phyloP scores from a whole-genome alignment of 225 moss, liverwort and hornwort species.

The Asterella californica region DNA sequence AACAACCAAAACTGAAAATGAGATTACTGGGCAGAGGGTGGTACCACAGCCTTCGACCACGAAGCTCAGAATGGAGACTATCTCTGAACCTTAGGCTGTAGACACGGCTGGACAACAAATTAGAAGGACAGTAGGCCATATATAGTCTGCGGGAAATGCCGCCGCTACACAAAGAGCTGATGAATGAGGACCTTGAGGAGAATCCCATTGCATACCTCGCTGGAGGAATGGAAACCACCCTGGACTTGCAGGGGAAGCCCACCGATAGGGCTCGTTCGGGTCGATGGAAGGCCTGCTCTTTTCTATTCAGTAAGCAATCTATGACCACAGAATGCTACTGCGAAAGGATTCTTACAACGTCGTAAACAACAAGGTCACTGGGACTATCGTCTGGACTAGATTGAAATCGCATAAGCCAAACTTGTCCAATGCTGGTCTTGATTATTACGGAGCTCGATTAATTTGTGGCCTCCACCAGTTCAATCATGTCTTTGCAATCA shows the following conservation, averaged over 20 bases:
- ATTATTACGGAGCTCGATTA: background rate
- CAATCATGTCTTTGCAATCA: background rate
- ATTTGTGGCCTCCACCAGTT: background rate
- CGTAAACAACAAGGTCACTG: background rate
- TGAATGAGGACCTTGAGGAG: slow-evolving; percentile 20
- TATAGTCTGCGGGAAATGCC: slow-evolving; percentile 5
- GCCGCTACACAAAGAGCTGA: slow-evolving; percentile 18
- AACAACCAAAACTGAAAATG: background rate
- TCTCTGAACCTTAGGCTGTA: background rate
- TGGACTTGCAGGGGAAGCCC: slow-evolving; percentile 24
- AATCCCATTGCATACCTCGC: slow-evolving; percentile 10
- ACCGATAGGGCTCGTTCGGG: slow-evolving; percentile 16
- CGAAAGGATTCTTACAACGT: background rate
- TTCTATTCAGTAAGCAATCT: slow-evolving; percentile 2
- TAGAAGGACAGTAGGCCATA: background rate
- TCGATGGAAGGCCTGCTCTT: slow-evolving; percentile 20
- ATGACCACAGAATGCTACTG: background rate
- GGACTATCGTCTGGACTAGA: background rate
- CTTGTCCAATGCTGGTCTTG: no score
- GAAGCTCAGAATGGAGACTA: slow-evolving; percentile 2
- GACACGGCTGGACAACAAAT: background rate
- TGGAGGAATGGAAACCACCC: slow-evolving; percentile 3
- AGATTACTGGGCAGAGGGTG: background rate
- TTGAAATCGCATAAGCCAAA: background rate
- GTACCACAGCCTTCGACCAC: background rate